Evolutionary conservation across 2,329 filamentous ascomycete species (phyloP), one percentile per base, ranked within the genome.

Genomic region (Pyrenochaeta sp.): DNA sequence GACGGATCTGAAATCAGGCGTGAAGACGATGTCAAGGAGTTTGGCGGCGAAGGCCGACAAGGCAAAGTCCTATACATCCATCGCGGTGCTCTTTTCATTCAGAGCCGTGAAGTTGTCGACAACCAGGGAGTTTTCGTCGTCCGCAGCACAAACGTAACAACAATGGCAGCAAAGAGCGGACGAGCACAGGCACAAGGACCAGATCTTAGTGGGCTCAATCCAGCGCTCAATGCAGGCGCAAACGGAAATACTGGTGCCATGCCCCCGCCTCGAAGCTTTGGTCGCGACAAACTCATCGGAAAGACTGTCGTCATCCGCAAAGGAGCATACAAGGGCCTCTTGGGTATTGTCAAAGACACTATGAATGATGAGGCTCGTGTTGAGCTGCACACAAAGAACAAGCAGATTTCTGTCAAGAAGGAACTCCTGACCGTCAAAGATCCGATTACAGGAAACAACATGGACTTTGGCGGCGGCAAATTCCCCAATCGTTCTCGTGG

Each of bases 261-360:
- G 82, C 81, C 85, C 10, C 91, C 91, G 30, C 88, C 88, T 27
- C 88, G 87, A 68, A 77, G 74, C 23, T 83, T 85, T 38, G 90
- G 90, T 15, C 84, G 91, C 26, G 94, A 99, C 70, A 84, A 85
- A 41, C 80, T 94, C 19, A 85, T 97, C 52, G 92, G 92, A 29
- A 93, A 96, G 75, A 96, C 91, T 0, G 91, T 97, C 30, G 90
- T 87, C 37, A 88, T 97, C 63, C 84, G 86, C 44, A 90, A 87
- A 66, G 94, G 94, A 19, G 85, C 88, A 15, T 91, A 93, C 77
- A 99, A 99, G 74, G 93, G 93, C 43, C 80, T 96, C 29, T 78
- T 97, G 28, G 94, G 94, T 60, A 96, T 96, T 55, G 92, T 99
- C 60, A 96, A 96, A 68, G 93, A 97, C 67, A 88, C 93, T 1